Base-by-base conservation (phyloP, 257 asterid genomes). In the Petunia secreta region DNA sequence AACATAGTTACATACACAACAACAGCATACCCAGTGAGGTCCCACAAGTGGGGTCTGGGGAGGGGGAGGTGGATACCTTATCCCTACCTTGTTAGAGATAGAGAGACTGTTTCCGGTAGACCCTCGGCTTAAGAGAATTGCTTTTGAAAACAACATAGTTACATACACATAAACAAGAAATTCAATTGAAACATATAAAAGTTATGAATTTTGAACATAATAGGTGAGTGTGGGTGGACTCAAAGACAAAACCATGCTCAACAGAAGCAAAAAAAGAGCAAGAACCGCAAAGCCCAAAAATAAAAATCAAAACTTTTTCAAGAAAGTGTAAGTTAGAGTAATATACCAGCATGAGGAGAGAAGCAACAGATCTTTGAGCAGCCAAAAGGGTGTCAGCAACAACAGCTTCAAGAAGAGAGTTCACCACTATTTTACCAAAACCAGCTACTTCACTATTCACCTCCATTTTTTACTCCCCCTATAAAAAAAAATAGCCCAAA, bases 341-440 rank as follows among this genome's bases (percentile, higher is more conserved):
- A 52, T 52, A 78, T 83, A 94, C 97, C 97, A 89, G 80, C 83
- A 90, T 46, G 79, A 92, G 88, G 75, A 94, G 84, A 87, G 83
- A 87, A 80, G 88, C 75, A 46, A 89, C 71, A 83, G 92, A 89
- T 86, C 91, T 91, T 41, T 89, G 94, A 82, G 91, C 91, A 77
- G 90, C 89, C 71, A 87, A 79, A 66, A 91, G 58, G 77, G 93
- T 54, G 68, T 85, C 86, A 75, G 85, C 89, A 53, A 82, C 90
- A 67, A 84, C 73, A 60, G 89, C 84, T 83, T 88, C 89, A 80
- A 87, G 77, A 76, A 85, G 81, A 40, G 88, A 87, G 84, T 80
- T 82, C 39, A 86, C 80, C 82, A 83, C 79, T 37, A 84, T 86
- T 79, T 85, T 83, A 78, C 78, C 80, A 82, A 84, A 58, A 86